Evolutionary conservation across 352 stramenopile species (phyloP).

Genomic region (Phytophthora ohioensis): DNA sequence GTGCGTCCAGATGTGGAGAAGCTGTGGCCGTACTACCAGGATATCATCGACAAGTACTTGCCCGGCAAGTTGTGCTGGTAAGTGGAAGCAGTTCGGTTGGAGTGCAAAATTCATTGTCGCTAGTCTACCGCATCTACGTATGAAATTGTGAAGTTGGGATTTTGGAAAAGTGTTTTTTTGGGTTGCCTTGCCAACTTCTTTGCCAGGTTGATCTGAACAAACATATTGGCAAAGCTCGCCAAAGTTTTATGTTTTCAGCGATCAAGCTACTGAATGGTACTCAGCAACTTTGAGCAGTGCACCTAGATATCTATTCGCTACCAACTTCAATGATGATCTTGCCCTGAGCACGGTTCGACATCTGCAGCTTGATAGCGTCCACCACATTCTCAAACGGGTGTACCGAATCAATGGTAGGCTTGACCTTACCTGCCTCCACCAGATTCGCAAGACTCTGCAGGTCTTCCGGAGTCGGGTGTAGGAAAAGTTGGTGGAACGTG

Average conservation of each 20-base stretch:
- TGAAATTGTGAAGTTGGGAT: neutral
- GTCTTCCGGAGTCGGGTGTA: slow-evolving; percentile 17
- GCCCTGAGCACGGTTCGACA: slow-evolving; percentile 56
- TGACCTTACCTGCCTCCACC: slow-evolving; percentile 40
- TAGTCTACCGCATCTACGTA: too few relatives aligned
- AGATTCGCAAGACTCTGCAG: slow-evolving; percentile 27
- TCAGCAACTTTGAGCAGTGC: neutral
- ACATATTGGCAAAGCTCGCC: too few relatives aligned
- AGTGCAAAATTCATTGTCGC: too few relatives aligned
- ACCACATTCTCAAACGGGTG: slow-evolving; percentile 56
- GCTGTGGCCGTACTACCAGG: slow-evolving; percentile 94
- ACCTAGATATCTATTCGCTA: slow-evolving; percentile 17
- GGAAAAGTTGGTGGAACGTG: slow-evolving; percentile 20
- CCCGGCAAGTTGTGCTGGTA: slow-evolving; percentile 81
- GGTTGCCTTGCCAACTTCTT: too few relatives aligned
- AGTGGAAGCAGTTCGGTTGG: neutral
- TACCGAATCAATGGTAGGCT: slow-evolving; percentile 52
- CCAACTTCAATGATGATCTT: slow-evolving; percentile 71
- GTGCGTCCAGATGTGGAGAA: slow-evolving; percentile 77
- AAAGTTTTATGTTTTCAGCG: too few relatives aligned
- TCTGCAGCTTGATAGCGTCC: slow-evolving; percentile 57
- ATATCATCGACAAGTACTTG: slow-evolving; percentile 93
- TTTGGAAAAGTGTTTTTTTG: neutral
- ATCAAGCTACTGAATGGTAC: neutral
- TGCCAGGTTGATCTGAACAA: too few relatives aligned